Evolutionary conservation across 495 filamentous ascomycete species (phyloP), one percentile per base, ranked within the genome.

Genomic region (Achaetomiella virescens): DNA sequence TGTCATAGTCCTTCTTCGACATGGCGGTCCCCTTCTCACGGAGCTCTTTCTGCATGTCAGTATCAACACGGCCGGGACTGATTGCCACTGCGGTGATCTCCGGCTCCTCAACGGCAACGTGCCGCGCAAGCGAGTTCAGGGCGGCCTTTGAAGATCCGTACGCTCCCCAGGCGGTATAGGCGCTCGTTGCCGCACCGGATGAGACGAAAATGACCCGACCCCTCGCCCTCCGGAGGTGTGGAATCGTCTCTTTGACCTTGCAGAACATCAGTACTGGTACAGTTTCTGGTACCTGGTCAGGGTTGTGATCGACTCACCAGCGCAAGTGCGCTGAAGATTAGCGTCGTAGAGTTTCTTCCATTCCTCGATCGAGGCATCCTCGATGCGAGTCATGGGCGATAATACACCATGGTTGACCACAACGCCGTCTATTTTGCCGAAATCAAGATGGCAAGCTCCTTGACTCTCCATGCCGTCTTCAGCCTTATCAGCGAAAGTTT

Each of bases 121-220:
- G 90, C 48, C 78, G 63, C 15, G 82, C 81, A 0, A 97, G 75
- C 65, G 92, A 86, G 72, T 95, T 95, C 66, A 97, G 69, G 0
- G 90, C 91, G 2, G 93, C 92, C 70, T 97, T 97, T 14, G 85
- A 84, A 3, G 88, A 80, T 5, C 89, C 90, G 64, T 98, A 98
- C 0, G 75, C 75, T 33, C 77, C 78, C 92, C 93, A 97, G 1
- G 82, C 82, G 1, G 75, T 69, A 66, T 92, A 95, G 3, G 78
- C 82, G 9, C 72, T 72, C 5, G 75, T 70, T 2, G 90, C 80
- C 1, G 91, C 89, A 0, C 90, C 90, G 1, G 87, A 89, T 9
- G 86, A 90, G 18, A 84, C 82, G 65, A 91, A 85, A 41, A 93
- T 67, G 20, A 91, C 81, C 54, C 80, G 78, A 1, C 89, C 89